phyloP scores from a whole-genome alignment of 768 basidiomycete genomes.

The Lepiota brunneoincarnata region DNA sequence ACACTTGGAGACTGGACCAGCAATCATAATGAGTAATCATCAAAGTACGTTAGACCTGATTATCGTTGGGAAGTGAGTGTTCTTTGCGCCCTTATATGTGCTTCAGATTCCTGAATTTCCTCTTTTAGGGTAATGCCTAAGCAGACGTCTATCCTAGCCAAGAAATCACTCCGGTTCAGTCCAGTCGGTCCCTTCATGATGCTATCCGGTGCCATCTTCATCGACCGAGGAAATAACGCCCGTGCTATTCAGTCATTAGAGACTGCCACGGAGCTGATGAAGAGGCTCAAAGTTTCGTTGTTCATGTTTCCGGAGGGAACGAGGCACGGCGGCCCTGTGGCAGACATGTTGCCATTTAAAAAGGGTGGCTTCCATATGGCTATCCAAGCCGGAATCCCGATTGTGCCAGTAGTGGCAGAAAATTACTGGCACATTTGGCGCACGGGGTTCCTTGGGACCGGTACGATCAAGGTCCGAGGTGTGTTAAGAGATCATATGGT shows the following conservation, averaged over 20 bases:
- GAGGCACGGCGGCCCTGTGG: slow-evolving; percentile 62
- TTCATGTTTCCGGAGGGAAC: slow-evolving; percentile 99
- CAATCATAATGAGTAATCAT: slow-evolving; percentile 84
- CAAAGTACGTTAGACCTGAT: slow-evolving; percentile 92
- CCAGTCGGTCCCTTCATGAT: slow-evolving; percentile 93
- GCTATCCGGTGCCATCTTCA: slow-evolving; percentile 86
- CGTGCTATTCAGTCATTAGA: slow-evolving; percentile 74
- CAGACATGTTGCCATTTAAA: slow-evolving; percentile 85
- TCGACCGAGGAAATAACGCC: slow-evolving; percentile 80
- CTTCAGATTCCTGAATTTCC: slow-evolving; percentile 8
- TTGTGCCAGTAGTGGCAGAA: slow-evolving; percentile 89
- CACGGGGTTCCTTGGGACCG: slow-evolving; percentile 70
- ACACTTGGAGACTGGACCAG: slow-evolving; percentile 66
- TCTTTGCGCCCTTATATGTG: neutral
- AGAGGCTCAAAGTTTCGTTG: slow-evolving; percentile 62
- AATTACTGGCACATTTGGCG: slow-evolving; percentile 91
- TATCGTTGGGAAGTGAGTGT: slow-evolving; percentile 69
- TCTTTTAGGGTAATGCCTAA: slow-evolving; percentile 71
- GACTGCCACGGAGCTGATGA: slow-evolving; percentile 79
- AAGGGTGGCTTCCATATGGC: slow-evolving; percentile 98
- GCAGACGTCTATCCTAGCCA: slow-evolving; percentile 86
- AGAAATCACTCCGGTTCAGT: slow-evolving; percentile 81
- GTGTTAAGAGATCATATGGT: no score
- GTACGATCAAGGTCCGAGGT: slow-evolving; percentile 83
- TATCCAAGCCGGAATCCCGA: slow-evolving; percentile 84